These are phyloP conservation scores for Solanum acaule DNA, from an alignment of 257 asterid genomes.

Conservation along the genomic window DNA sequence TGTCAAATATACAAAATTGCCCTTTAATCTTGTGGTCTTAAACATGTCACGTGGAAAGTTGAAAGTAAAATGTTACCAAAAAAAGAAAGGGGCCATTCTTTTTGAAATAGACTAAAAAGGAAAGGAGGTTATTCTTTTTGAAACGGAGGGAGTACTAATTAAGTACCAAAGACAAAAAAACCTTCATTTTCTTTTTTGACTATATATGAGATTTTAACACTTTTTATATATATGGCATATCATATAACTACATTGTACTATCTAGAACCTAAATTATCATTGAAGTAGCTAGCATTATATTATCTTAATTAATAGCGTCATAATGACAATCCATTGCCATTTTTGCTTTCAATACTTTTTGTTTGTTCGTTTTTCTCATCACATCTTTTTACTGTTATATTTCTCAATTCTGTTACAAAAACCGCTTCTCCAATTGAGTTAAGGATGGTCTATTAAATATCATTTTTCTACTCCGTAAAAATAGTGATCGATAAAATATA, in stretches of 20 bases:
- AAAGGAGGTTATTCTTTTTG: too few relatives aligned
- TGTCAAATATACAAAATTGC: too few relatives aligned
- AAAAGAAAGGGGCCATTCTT: too few relatives aligned
- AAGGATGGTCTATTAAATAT: not conserved
- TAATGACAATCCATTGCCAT: not conserved
- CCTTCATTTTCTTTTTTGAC: not conserved
- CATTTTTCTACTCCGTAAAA: rapidly evolving
- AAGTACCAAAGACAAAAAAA: not conserved
- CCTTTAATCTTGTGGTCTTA: too few relatives aligned
- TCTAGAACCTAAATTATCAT: not conserved
- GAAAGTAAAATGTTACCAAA: too few relatives aligned
- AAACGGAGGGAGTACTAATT: too few relatives aligned
- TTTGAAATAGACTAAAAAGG: too few relatives aligned
- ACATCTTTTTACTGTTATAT: not conserved
- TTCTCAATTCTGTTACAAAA: not conserved
- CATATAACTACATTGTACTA: not conserved
- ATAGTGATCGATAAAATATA: not conserved
- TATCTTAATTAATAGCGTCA: not conserved
- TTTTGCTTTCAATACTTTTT: not conserved
- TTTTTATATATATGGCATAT: not conserved
- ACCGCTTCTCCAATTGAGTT: not conserved
- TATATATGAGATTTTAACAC: not conserved
- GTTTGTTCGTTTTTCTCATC: not conserved
- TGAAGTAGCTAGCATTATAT: not conserved
- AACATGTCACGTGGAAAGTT: too few relatives aligned